These are phyloP conservation scores for Panicum virgatum DNA, from an alignment of 202 grass and related monocot genomes.

Conservation along the genomic window DNA sequence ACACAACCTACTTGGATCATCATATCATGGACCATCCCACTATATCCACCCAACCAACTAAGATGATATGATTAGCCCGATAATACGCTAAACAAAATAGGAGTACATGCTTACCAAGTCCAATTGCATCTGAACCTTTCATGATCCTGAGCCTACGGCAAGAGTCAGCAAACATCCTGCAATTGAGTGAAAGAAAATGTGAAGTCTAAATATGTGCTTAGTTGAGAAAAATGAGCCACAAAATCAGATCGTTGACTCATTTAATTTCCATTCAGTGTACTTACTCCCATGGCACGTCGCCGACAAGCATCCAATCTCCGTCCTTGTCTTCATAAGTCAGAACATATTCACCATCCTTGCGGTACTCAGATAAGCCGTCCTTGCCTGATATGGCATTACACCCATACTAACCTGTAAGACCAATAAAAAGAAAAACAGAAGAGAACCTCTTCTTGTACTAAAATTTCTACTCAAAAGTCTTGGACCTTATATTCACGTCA, in stretches of 20 bases:
- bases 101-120: slow-evolving; percentile 63
- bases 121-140: slow-evolving; percentile 93
- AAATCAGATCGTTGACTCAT: neutral
- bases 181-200: slow-evolving; percentile 30
- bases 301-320: slow-evolving; percentile 97
- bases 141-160: slow-evolving; percentile 87
- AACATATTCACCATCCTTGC: slow-evolving; percentile 73
- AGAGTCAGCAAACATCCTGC: slow-evolving; percentile 73
- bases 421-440: slow-evolving; percentile 48
- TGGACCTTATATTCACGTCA: slow-evolving; percentile 1
- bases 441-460: slow-evolving; percentile 55
- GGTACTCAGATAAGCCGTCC: slow-evolving; percentile 53
- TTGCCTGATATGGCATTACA: slow-evolving; percentile 62
- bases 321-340: slow-evolving; percentile 95
- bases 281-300: slow-evolving; percentile 89
- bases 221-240: neutral
- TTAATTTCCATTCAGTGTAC: slow-evolving; percentile 6
- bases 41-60: slow-evolving; percentile 10
- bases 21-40: neutral
- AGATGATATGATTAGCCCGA: neutral
- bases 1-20: neutral
- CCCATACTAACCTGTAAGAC: slow-evolving; percentile 60
- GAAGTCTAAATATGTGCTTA: neutral
- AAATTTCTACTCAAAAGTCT: slow-evolving; percentile 26
- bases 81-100: neutral